Base-by-base conservation (phyloP, 495 filamentous ascomycete species). In the Podospora pseudocomata region DNA sequence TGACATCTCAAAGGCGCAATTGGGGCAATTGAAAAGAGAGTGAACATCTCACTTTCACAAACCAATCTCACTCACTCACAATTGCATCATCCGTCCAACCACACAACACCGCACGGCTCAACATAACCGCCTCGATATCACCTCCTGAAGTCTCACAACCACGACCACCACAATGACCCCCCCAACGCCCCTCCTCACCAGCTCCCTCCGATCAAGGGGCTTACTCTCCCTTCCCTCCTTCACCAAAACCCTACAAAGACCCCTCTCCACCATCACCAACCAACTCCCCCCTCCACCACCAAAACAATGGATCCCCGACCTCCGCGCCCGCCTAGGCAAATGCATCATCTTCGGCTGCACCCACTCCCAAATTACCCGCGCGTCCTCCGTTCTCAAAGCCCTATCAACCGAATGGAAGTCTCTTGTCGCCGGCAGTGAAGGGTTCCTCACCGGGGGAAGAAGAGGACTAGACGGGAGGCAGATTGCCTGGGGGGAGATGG, bases 401-500 rank as follows among this genome's bases (percentile, higher is more conserved):
- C 72, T 97, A 11, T 86, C 88, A 2, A 77, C 71, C 9, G 90
- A 96, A 67, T 98, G 94, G 94, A 84, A 91, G 63, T 86, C 86
- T 67, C 79, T 97, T 68, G 76, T 92, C 34, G 92, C 88, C 0
- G 92, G 92, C 0, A 87, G 87, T 67, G 91, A 97, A 72, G 94
- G 94, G 4, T 98, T 90, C 75, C 74, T 97, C 68, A 90, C 90
- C 0, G 87, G 84, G 19, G 83, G 84, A 63, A 82, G 85, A 66
- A 79, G 89, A 30, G 91, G 92, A 4, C 75, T 96, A 54, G 88
- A 86, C 67, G 77, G 86, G n/a, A 88, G 92, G 72, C 81, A 85
- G 75, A 89, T 97, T 23, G 90, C 88, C 0, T 97, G 92, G 93
- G 93, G 92, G 39, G 94, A 98, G 80, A 93, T 94, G 92, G 93